Conservation (phyloP, 257 asterid genomes). For the Nicotiana sylvestris region DNA sequence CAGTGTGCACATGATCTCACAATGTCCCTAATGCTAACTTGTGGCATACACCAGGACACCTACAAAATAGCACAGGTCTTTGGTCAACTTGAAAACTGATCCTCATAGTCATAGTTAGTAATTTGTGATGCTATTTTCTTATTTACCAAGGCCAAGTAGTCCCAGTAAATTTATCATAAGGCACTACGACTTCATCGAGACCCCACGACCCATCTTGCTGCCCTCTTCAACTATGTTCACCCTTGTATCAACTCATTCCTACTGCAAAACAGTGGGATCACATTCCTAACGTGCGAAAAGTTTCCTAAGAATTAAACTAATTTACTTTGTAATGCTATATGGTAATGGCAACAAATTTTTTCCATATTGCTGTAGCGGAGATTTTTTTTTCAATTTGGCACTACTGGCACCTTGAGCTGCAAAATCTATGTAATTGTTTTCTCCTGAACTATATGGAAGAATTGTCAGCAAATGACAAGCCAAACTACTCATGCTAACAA, state of each 20-base stretch:
- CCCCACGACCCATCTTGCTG: background rate
- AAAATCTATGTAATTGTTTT: background rate
- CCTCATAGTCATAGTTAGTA: background rate
- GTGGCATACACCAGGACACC: background rate
- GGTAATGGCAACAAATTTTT: background rate
- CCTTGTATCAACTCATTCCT: background rate
- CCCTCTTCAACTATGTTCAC: background rate
- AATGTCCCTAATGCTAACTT: background rate
- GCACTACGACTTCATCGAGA: background rate
- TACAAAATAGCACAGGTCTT: background rate
- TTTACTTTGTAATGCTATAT: background rate
- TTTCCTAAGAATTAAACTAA: background rate
- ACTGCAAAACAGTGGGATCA: background rate
- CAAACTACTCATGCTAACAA: background rate
- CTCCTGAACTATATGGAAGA: background rate
- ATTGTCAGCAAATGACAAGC: background rate
- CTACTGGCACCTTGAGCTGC: background rate
- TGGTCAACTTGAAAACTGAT: background rate
- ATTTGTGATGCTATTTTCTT: background rate
- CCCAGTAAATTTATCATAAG: background rate
- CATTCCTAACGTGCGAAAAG: background rate
- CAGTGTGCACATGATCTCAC: background rate
- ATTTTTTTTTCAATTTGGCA: background rate
- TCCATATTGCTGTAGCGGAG: background rate
- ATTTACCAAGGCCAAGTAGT: background rate